phyloP scores from a whole-genome alignment of 202 grass and related monocot genomes.

The Saccharum hybrid region DNA sequence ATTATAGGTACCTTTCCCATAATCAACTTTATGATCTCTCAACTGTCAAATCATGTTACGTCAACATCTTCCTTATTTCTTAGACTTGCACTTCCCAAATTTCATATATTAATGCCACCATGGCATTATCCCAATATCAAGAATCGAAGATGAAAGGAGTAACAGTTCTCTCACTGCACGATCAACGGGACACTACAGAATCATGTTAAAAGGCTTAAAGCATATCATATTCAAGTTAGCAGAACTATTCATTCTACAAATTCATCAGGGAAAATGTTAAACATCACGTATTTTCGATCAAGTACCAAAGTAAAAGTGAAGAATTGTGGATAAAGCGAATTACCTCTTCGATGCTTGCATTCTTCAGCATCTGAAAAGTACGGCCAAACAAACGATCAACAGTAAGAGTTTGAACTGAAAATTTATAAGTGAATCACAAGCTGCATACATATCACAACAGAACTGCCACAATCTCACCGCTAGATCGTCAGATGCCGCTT shows the following conservation, averaged over 20 bases:
- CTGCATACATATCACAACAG: conserved; percentile 17
- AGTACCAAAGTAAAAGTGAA: conserved; percentile 19
- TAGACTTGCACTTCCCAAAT: conserved; percentile 3
- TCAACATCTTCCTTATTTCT: conserved; percentile 25
- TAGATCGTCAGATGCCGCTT: conserved; percentile 55
- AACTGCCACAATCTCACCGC: conserved; percentile 50
- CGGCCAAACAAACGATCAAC: not conserved
- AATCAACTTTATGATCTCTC: conserved; percentile 47
- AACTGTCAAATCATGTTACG: conserved; percentile 34
- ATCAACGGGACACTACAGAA: not conserved
- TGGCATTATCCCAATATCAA: conserved; percentile 3
- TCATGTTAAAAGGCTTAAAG: conserved; percentile 23
- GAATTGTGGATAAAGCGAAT: conserved; percentile 12
- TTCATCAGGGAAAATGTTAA: conserved; percentile 14
- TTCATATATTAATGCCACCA: conserved; percentile 20
- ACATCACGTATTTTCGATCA: not conserved
- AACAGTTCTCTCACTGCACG: not conserved
- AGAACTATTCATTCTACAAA: conserved; percentile 2
- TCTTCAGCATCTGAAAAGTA: conserved; percentile 75
- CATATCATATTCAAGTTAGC: not conserved
- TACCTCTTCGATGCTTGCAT: conserved; percentile 86
- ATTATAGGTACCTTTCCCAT: conserved; percentile 40
- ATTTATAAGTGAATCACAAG: conserved; percentile 38
- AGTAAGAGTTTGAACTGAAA: not conserved
- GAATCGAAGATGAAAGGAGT: not conserved